These are phyloP conservation scores for Tetrapisispora pingtungensis DNA, from an alignment of 805 yeast genomes.

Conservation along the genomic window DNA sequence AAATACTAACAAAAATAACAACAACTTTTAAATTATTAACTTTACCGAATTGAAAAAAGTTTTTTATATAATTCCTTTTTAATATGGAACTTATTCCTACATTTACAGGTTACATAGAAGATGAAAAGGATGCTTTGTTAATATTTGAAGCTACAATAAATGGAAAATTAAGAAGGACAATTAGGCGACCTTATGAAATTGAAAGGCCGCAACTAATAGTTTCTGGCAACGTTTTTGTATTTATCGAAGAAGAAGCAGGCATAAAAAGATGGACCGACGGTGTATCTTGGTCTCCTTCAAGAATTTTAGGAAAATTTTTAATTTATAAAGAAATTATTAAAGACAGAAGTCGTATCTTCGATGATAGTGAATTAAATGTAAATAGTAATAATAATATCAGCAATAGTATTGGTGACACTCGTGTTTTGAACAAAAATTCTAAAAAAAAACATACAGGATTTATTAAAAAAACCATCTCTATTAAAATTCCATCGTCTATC, in stretches of 20 bases:
- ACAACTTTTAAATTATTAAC: background rate
- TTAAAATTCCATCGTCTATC: constrained; percentile 35
- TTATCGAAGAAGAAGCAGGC: constrained; percentile 69
- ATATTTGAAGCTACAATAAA: constrained; percentile 66
- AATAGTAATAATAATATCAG: background rate
- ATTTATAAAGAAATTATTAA: constrained; percentile 56
- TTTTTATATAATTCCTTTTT: background rate
- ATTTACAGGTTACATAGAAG: constrained; percentile 62
- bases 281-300: constrained; percentile 80
- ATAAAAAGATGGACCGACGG: constrained; percentile 96
- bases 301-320: constrained; percentile 76
- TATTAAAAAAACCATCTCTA: constrained; percentile 71
- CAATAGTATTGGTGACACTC: background rate
- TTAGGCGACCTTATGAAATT: constrained; percentile 70
- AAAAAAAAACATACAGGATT: constrained; percentile 39
- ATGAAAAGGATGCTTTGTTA: constrained; percentile 72
- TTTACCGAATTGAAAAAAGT: background rate
- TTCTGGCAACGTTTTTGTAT: constrained; percentile 75
- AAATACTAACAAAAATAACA: no score
- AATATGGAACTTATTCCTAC: constrained; percentile 39
- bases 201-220: constrained; percentile 58
- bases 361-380: background rate
- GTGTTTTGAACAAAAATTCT: background rate
- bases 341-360: background rate
- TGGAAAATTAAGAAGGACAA: constrained; percentile 47